Evolutionary conservation across 2,329 filamentous ascomycete species (phyloP).

Genomic region (Ophidiomyces ophidiicola): DNA sequence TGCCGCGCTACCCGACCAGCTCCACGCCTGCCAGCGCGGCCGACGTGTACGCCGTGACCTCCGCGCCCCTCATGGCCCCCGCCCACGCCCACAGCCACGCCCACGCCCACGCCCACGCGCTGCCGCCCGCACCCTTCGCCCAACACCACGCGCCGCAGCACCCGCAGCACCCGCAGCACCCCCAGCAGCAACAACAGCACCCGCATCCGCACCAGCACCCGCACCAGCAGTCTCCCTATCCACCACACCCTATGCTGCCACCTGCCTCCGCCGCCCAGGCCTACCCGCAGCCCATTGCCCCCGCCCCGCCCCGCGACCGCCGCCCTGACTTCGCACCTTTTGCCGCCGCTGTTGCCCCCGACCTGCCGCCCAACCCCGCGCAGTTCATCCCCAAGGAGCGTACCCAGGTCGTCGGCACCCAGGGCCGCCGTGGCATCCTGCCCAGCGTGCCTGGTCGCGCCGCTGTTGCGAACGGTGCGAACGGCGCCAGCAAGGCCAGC

Average conservation of each 20-base stretch:
- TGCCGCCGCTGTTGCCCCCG: conserved; percentile 45
- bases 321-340: conserved; percentile 50
- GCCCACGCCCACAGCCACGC: too few relatives aligned
- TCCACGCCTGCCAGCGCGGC: too few relatives aligned
- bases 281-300: conserved; percentile 64
- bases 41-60: conserved; percentile 33
- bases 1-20: conserved; percentile 33
- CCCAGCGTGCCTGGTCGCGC: conserved; percentile 79
- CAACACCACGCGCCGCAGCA: conserved; percentile 24
- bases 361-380: conserved; percentile 30
- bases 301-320: conserved; percentile 47
- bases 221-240: too few relatives aligned
- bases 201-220: conserved; percentile 32
- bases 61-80: conserved; percentile 34
- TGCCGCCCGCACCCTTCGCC: conserved; percentile 34
- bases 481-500: conserved; percentile 59
- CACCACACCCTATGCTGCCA: conserved; percentile 48
- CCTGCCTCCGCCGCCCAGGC: conserved; percentile 54
- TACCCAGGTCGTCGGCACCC: conserved; percentile 87
- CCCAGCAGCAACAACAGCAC: too few relatives aligned
- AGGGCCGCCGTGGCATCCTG: conserved; percentile 80
- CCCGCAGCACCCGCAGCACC: conserved; percentile 22
- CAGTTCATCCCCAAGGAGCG: conserved; percentile 32
- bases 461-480: conserved; percentile 52
- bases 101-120: conserved; percentile 28